A percentile compares a stretch with the other conserved stretches of the same genome.
Conservation (phyloP, 2,329 filamentous ascomycete genomes). For the Pestalotiopsis fici region DNA sequence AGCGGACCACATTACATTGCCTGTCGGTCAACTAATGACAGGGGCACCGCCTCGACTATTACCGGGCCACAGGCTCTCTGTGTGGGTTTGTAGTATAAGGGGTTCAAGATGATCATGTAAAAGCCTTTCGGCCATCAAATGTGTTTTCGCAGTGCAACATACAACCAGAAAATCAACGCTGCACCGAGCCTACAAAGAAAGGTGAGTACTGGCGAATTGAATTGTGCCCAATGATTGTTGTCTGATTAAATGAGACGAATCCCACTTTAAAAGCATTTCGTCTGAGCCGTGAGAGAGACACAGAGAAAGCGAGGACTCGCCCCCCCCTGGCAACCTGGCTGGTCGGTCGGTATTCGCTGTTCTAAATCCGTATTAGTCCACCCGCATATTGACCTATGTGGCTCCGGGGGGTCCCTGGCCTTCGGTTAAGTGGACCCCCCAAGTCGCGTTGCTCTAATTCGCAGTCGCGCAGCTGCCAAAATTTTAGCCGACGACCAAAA, state of each 20-base stretch:
- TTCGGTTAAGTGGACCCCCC: neutral
- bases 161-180: too few relatives aligned
- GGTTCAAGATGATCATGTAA: neutral
- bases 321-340: neutral
- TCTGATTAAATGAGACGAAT: neutral
- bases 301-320: neutral
- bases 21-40: neutral
- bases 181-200: too few relatives aligned
- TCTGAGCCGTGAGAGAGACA: constrained; percentile 4
- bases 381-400: neutral
- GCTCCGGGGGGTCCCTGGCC: neutral
- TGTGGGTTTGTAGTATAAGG: neutral
- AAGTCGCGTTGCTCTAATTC: neutral
- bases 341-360: neutral
- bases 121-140: neutral
- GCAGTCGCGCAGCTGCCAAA: neutral
- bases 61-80: neutral
- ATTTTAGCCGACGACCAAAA: neutral
- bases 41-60: neutral
- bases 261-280: neutral
- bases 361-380: constrained; percentile 9
- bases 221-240: neutral
- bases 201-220: too few relatives aligned
- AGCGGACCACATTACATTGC: neutral
- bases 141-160: too few relatives aligned